Percentiles rank a stretch among this genome's conserved stretches.
Conservation (phyloP, 306 rosid species). For the Potentilla sterilis region DNA sequence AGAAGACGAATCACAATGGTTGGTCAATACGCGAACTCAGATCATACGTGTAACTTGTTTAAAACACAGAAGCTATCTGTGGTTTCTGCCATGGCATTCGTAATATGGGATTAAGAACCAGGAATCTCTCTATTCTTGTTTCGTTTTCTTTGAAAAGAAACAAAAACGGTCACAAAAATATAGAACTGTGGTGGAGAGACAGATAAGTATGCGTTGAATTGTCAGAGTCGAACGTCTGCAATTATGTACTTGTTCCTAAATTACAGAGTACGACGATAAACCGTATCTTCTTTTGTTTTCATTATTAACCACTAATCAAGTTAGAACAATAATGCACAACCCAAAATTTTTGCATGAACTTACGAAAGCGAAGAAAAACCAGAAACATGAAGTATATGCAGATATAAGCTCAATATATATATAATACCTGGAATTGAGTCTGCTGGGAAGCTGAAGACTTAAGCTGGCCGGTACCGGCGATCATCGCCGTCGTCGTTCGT, state of each 20-base stretch:
- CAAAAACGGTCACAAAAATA: too few relatives aligned
- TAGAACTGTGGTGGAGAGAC: neutral
- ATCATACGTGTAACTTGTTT: neutral
- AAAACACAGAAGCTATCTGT: neutral
- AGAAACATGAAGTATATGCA: neutral
- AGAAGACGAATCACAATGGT: neutral
- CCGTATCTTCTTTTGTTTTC: neutral
- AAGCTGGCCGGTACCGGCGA: neutral
- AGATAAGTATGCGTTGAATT: neutral
- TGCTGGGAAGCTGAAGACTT: neutral
- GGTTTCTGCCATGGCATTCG: neutral
- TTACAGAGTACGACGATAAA: neutral
- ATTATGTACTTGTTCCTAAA: neutral
- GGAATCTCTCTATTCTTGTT: neutral
- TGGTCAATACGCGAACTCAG: neutral
- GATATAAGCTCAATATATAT: neutral
- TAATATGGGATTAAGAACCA: too few relatives aligned
- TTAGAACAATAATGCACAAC: neutral
- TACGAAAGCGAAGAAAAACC: neutral
- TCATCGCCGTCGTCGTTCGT: neutral
- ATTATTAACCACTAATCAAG: neutral
- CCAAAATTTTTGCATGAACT: neutral
- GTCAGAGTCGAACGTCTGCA: neutral
- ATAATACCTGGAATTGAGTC: neutral
- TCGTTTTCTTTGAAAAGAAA: neutral